Evolutionary conservation across 495 filamentous ascomycete species (phyloP).

Genomic region (Penicillium manginii): DNA sequence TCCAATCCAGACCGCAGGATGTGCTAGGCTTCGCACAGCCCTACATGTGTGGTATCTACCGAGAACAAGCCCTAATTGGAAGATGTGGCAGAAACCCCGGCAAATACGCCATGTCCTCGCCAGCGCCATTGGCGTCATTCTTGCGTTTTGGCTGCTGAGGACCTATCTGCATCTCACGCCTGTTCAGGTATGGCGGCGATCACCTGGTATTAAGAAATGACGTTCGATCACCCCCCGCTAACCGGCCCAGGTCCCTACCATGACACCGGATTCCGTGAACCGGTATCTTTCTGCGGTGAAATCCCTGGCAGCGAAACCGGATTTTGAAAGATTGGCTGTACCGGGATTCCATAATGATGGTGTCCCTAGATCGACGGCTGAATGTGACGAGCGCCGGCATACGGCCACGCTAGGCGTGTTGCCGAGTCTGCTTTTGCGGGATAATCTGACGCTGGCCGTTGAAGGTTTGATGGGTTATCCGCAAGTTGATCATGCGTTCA

Average conservation of each 20-base stretch:
- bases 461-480: not conserved
- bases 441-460: conserved; percentile 7
- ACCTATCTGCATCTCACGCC: conserved; percentile 10
- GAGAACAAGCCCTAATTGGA: not conserved
- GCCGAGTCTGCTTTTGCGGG: conserved; percentile 4
- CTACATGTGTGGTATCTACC: not conserved
- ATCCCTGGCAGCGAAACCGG: not conserved
- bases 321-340: conserved; percentile 3
- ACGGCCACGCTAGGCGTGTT: not conserved
- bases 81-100: conserved; percentile 7
- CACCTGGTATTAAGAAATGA: conserved; percentile 17
- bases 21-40: not conserved
- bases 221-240: conserved; percentile 12
- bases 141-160: conserved; percentile 9
- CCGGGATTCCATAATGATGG: conserved; percentile 8
- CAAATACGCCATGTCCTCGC: not conserved
- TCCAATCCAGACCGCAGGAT: not conserved
- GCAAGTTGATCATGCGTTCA: conserved; percentile 1
- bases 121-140: conserved; percentile 30
- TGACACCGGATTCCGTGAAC: not conserved
- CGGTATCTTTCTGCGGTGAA: conserved; percentile 2
- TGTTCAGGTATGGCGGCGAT: not conserved
- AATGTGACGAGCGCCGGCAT: not conserved
- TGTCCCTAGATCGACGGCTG: not conserved
- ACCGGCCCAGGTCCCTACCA: conserved; percentile 12